Evolutionary conservation across 805 yeast species (phyloP), one percentile per base, ranked within the genome.

Genomic region (Candida hungchunana): DNA sequence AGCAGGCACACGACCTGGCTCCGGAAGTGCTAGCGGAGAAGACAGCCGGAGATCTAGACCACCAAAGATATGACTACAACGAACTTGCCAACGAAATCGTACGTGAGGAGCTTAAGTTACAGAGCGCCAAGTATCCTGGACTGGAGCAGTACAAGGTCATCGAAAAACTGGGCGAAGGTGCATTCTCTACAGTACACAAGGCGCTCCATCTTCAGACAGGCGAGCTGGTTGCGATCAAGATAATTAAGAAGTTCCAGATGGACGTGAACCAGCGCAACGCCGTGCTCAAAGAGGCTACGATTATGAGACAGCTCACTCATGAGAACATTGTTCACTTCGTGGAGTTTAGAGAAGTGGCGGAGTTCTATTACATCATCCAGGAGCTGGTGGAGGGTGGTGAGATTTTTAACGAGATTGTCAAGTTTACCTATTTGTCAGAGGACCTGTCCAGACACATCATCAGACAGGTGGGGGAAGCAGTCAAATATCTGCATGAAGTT

Each of bases 161-260:
- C 26, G 67, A 62, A 26, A 59, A 62, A 40, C 62, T 82, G 13
- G 90, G 93, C 1, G 89, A 82, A 53, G 97, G 97, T 7, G 97
- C 97, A 0, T 89, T 90, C 56, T 85, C 95, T 3, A 71, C 75
- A 10, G 97, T 90, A 5, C 85, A 78, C 63, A 78, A 73, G 53
- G 95, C 94, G 0, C 54, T 64, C 12, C 79, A 80, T 48, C 45
- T 60, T 4, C 46, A 47, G 9, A 55, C 66, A 21, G 58, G 70
- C 32, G 59, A 62, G 24, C 40, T 48, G 7, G 79, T 85, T 12
- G 96, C 96, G 10, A 74, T 86, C 50, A 86, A 86, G 52, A 73
- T 84, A 40, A 83, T 87, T 29, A 70, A 75, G 47, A 86, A 86
- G 55, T 32, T 42, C 22, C 59, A 54, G 32, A 30, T 54, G 39